Evolutionary conservation across 2,329 filamentous ascomycete species (phyloP), one percentile per base, ranked within the genome.

Genomic region (Camillea tinctor): DNA sequence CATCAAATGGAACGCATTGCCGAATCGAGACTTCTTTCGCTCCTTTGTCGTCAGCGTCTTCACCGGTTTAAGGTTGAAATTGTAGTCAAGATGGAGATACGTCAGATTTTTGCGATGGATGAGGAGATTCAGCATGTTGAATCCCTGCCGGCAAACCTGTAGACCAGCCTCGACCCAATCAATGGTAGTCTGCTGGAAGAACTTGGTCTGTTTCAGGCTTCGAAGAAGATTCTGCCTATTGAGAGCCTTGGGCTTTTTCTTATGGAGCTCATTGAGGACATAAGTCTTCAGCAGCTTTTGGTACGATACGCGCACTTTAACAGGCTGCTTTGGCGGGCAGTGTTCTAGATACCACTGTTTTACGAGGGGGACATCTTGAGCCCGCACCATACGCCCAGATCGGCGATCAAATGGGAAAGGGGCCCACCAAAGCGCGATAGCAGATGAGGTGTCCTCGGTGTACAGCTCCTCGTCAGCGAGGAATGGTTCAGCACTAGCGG

Each of bases 311-410:
- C 95, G 87, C 57, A 99, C 93, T 79, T 99, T 99, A 66, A 98
- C 93, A 0, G 95, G 94, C 70, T 97, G 93, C 64, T 81, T 80
- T 58, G 89, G 86, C 11, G 95, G 93, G 66, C 93, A 93, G 73
- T 99, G 96, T 77, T 99, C 94, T 5, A 99, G 83, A 72, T 99
- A 99, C 91, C 93, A 98, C 75, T 98, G 95, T 78, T 99, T 99
- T 56, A 99, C 91, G 8, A 99, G 80, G 3, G 96, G 93, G 20
- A 99, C 95, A 75, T 99, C 96, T 76, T 99, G 93, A 13, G 95
- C 95, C 57, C 96, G 88, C 61, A 98, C 93, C 93, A 97, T 99
- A 66, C 88, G 90, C 40, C 95, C 95, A 48, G 95, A 98, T 59
- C 95, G 87, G 70, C 93, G 88, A 76, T 99, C 89, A 74, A 99